Base-by-base conservation (phyloP, 495 filamentous ascomycete genomes). In the Penicillium steckii region DNA sequence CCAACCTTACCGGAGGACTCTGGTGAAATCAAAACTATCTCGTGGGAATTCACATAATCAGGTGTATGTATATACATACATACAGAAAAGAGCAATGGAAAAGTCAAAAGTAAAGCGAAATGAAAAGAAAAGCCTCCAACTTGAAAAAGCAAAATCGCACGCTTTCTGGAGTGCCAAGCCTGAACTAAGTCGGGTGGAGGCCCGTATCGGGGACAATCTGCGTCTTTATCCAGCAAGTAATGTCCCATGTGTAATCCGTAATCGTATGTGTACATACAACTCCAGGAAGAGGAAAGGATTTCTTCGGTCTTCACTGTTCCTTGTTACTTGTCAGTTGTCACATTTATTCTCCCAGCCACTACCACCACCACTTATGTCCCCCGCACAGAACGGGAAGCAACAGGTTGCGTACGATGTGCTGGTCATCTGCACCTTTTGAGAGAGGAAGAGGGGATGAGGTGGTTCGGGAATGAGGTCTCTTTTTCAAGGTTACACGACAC, bases 171-270 rank as follows among this genome's bases (percentile, higher is more conserved):
- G 18, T 15, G 33, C 33, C 33, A 37, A 37, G 33, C 33, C 18
- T 37, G 15, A 15, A 37, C 33, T 37, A 37, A 15, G 33, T 15
- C 52, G 55, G 57, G 57, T 56, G 54, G 60, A 59, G 63, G 52
- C 54, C 60, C 53, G 62, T 51, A 57, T 62, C 53, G 53, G 46
- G 51, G 53, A 26, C 43, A 52, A 25, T 25, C 25, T 55, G 48
- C 44, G 41, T 48, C 13, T 5, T 26, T 37, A 21, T 32, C 22
- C n/a, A n/a, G n/a, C n/a, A n/a, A n/a, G n/a, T n/a, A n/a, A n/a
- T n/a, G n/a, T n/a, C n/a, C n/a, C n/a, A n/a, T n/a, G n/a, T n/a
- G n/a, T n/a, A n/a, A n/a, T n/a, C n/a, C n/a, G n/a, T n/a, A n/a
- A n/a, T n/a, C n/a, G n/a, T n/a, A n/a, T n/a, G n/a, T n/a, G n/a